Conservation (phyloP, 1,139 yeast genomes). For the Sugiyamaella sp. region DNA sequence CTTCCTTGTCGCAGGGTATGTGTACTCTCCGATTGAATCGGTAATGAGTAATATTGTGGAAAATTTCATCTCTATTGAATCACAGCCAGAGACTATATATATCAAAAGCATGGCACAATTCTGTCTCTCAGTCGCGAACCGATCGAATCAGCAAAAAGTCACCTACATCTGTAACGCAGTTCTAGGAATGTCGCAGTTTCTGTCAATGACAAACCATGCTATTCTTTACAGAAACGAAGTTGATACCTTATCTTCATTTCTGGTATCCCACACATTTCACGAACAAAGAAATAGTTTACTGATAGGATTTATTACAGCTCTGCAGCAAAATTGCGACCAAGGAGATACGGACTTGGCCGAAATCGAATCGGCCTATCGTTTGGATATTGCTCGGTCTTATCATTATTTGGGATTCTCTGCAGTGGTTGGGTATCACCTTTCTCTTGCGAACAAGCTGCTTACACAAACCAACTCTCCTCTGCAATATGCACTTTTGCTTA, state of each 20-base stretch:
- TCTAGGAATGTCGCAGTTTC: not conserved
- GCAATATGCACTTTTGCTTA: slow-evolving; percentile 7
- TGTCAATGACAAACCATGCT: not conserved
- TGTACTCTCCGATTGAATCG: not conserved
- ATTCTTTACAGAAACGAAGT: slow-evolving; percentile 8
- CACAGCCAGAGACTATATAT: slow-evolving; percentile 8
- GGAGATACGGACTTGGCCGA: not conserved
- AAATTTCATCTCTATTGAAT: not conserved
- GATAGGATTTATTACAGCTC: not conserved
- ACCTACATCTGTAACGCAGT: slow-evolving; percentile 10
- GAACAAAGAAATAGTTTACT: slow-evolving; percentile 2
- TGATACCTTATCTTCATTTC: slow-evolving; percentile 10
- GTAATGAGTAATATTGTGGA: not conserved
- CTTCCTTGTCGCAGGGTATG: slow-evolving; percentile 3
- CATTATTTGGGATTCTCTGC: slow-evolving; percentile 10
- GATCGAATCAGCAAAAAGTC: slow-evolving; percentile 7
- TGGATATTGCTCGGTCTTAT: slow-evolving; percentile 18
- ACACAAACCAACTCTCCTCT: not conserved
- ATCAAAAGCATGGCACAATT: slow-evolving; percentile 15
- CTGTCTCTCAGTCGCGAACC: slow-evolving; percentile 6
- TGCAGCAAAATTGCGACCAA: not conserved
- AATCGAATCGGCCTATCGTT: not conserved
- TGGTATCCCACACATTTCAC: slow-evolving; percentile 13
- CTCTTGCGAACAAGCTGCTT: not conserved
- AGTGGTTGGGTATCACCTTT: slow-evolving; percentile 5